Percentiles rank a stretch among this genome's conserved stretches.
Conservation (phyloP, 2,329 filamentous ascomycete species). For the Apiospora koreana region DNA sequence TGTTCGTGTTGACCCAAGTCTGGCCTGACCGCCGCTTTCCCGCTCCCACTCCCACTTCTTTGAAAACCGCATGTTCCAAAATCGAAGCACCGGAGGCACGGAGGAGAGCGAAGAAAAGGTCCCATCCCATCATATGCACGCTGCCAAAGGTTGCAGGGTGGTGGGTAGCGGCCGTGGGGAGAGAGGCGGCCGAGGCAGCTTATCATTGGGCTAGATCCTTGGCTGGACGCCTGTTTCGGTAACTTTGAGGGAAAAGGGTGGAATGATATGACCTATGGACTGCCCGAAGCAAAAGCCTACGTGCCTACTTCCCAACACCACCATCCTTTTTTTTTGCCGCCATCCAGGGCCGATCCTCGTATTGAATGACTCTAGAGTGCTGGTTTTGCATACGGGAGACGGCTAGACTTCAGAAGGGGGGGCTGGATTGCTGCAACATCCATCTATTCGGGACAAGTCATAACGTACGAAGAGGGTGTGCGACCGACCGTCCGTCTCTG, state of each 20-base stretch:
- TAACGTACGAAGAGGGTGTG: neutral
- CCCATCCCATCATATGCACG: neutral
- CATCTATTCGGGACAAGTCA: constrained; percentile 1
- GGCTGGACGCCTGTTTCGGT: constrained; percentile 3
- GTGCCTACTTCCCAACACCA: neutral
- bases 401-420: too few relatives aligned
- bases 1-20: neutral
- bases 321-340: neutral
- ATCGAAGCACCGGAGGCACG: neutral
- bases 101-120: neutral
- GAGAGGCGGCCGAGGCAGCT: neutral
- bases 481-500: neutral
- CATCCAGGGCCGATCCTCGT: neutral
- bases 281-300: neutral
- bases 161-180: neutral
- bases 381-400: neutral
- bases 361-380: constrained; percentile 1
- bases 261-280: neutral
- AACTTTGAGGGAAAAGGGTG: neutral
- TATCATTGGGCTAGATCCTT: constrained; percentile 8
- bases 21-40: neutral
- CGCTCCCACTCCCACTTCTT: neutral
- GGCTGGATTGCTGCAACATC: neutral
- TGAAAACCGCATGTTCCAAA: constrained; percentile 1
- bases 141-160: neutral